Evolutionary conservation across 2,329 filamentous ascomycete species (phyloP).

Genomic region (Lasiodiplodia sp.): DNA sequence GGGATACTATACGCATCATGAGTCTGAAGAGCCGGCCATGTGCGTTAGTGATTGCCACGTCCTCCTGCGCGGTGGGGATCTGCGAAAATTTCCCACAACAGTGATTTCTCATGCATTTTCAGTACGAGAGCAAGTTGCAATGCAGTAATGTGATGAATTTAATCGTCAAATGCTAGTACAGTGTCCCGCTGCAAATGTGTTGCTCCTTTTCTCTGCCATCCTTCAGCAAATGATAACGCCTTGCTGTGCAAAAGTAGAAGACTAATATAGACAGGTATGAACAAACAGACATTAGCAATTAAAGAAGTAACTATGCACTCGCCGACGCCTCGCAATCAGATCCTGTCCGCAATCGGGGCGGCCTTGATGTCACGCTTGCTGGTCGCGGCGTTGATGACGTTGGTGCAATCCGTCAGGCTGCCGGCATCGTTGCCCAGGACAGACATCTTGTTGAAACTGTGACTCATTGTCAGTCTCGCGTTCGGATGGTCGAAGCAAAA

Average conservation of each 20-base stretch:
- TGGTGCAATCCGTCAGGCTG: slow-evolving; percentile 43
- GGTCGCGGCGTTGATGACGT: slow-evolving; percentile 42
- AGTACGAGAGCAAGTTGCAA: not conserved
- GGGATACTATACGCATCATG: not conserved
- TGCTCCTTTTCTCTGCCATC: not conserved
- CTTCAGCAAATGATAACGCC: not conserved
- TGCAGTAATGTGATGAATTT: not conserved
- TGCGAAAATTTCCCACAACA: not conserved
- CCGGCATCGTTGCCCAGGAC: slow-evolving; percentile 41
- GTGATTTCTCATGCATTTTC: not conserved
- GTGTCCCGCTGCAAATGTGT: not conserved
- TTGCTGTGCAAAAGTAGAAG: not conserved
- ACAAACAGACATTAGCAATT: slow-evolving; percentile 16
- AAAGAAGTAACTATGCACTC: not conserved
- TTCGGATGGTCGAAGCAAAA: not conserved
- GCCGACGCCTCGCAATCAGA: slow-evolving; percentile 22
- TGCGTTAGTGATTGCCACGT: not conserved
- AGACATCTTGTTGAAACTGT: slow-evolving; percentile 45
- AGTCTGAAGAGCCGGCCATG: not conserved
- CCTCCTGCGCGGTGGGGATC: not conserved
- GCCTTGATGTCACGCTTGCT: slow-evolving; percentile 42
- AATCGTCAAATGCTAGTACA: not conserved
- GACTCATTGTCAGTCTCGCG: not conserved
- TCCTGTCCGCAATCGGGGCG: slow-evolving; percentile 39
- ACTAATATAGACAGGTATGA: not conserved